Evolutionary conservation across 2,329 filamentous ascomycete genomes (phyloP).

Genomic region (Neonectria hederae): DNA sequence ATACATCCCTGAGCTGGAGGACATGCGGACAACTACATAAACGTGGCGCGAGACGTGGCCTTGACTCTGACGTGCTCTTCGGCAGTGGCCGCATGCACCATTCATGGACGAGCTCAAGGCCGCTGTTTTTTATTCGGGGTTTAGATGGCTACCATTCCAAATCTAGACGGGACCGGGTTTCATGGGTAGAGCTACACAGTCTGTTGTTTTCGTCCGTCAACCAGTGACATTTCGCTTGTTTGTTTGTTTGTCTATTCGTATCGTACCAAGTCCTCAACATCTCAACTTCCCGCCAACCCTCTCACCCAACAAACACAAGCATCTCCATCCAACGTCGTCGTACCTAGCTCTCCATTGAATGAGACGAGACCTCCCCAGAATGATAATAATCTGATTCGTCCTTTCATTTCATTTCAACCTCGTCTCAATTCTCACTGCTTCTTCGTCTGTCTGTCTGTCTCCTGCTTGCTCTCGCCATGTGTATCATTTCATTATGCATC

Average conservation of each 20-base stretch:
- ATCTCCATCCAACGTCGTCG: not conserved
- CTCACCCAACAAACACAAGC: conserved; percentile 6
- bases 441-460: not conserved
- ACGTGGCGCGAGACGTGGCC: not conserved
- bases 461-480: conserved; percentile 1
- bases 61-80: not conserved
- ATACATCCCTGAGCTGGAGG: not conserved
- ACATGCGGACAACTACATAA: not conserved
- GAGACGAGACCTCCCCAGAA: not conserved
- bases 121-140: not conserved
- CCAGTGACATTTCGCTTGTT: not conserved
- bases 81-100: not conserved
- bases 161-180: not conserved
- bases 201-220: not conserved
- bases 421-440: not conserved
- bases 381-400: conserved; percentile 4
- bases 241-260: not conserved
- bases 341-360: not conserved
- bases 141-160: not conserved
- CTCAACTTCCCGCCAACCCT: not conserved
- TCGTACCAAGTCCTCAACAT: conserved; percentile 1
- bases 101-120: not conserved
- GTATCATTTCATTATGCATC: conserved; percentile 20
- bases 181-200: not conserved
- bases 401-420: conserved; percentile 10